Conservation (phyloP, 495 filamentous ascomycete species). For the Paragyromitra xinjiangensis region DNA sequence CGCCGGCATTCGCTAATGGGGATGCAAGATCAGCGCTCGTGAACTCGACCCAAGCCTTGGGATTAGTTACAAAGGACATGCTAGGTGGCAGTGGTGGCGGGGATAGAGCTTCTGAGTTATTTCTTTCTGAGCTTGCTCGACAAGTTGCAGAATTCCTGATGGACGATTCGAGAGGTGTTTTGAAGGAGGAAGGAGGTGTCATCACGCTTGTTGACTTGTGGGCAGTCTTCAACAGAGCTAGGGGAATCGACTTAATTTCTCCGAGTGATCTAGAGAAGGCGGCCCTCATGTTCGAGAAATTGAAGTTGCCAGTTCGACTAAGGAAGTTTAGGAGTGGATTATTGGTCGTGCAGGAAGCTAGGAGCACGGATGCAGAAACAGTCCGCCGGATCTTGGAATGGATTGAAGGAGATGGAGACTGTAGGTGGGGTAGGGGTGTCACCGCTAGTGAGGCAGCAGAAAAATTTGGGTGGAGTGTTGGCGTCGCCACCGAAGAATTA, state of each 20-base stretch:
- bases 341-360: slow-evolving; percentile 86
- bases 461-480: slow-evolving; percentile 96
- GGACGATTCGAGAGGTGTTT: slow-evolving; percentile 82
- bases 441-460: slow-evolving; percentile 91
- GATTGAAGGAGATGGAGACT: slow-evolving; percentile 62
- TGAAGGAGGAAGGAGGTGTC: slow-evolving; percentile 87
- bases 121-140: slow-evolving; percentile 79
- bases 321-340: slow-evolving; percentile 90
- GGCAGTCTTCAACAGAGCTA: slow-evolving; percentile 95
- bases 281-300: slow-evolving; percentile 83
- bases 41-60: slow-evolving; percentile 83
- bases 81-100: slow-evolving; percentile 61
- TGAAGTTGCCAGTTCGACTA: slow-evolving; percentile 85
- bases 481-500: slow-evolving; percentile 93
- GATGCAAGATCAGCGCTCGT: slow-evolving; percentile 79
- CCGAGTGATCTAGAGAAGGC: slow-evolving; percentile 92
- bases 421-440: slow-evolving; percentile 74
- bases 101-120: slow-evolving; percentile 59
- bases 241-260: slow-evolving; percentile 93
- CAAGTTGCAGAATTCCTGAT: slow-evolving; percentile 94
- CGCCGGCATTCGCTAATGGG: slow-evolving; percentile 53
- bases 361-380: slow-evolving; percentile 91
- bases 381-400: slow-evolving; percentile 77
- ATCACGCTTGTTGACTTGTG: slow-evolving; percentile 95
- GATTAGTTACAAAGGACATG: slow-evolving; percentile 93